A percentile compares a stretch with the other conserved stretches of the same genome.
Evolutionary conservation across 805 yeast species (phyloP).

Genomic region (Metschnikowia arizonensis): DNA sequence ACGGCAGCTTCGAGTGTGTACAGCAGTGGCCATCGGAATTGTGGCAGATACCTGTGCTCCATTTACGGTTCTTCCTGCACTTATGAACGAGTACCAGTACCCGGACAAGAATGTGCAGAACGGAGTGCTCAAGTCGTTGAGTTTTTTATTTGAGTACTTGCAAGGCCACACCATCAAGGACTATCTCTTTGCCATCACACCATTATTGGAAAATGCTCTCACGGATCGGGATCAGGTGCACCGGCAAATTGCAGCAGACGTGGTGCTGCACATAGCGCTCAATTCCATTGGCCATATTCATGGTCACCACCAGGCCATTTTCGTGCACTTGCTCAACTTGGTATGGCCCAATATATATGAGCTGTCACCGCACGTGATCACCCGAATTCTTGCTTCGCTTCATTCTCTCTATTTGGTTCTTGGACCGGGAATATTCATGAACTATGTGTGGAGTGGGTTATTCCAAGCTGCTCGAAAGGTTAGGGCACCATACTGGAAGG

Average conservation of each 20-base stretch:
- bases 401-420: conserved; percentile 66
- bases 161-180: conserved; percentile 71
- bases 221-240: conserved; percentile 89
- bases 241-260: conserved; percentile 92
- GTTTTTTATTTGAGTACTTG: conserved; percentile 89
- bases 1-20: conserved; percentile 92
- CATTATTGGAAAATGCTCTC: conserved; percentile 82
- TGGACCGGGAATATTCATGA: conserved; percentile 71
- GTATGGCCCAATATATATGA: conserved; percentile 87
- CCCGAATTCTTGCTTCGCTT: conserved; percentile 73
- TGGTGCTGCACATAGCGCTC: conserved; percentile 74
- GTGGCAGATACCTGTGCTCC: conserved; percentile 93
- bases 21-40: conserved; percentile 96
- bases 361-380: conserved; percentile 92
- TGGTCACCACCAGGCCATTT: conserved; percentile 60
- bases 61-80: conserved; percentile 87
- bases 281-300: conserved; percentile 70
- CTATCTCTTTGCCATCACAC: conserved; percentile 74
- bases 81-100: conserved; percentile 91
- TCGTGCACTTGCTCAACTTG: conserved; percentile 76
- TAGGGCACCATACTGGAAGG: conserved; percentile 77
- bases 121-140: conserved; percentile 86
- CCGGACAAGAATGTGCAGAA: conserved; percentile 93
- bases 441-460: conserved; percentile 81
- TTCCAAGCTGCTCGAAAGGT: conserved; percentile 93